Percentiles rank a stretch among this genome's conserved stretches.
Evolutionary conservation across 306 rosid genomes (phyloP).

Genomic region (Myrica gale): DNA sequence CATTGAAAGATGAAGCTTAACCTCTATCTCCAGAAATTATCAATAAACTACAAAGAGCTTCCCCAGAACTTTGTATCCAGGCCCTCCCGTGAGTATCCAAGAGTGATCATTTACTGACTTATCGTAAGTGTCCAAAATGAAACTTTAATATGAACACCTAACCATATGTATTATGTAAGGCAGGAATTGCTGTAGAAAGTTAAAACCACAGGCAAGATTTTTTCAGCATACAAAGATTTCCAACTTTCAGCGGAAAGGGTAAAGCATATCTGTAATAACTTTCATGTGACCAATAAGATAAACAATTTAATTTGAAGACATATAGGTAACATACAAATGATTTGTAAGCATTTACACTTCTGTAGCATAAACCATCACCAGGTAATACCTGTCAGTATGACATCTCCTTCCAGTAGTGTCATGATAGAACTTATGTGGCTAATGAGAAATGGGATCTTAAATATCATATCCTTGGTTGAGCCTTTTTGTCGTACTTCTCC

Average conservation of each 20-base stretch:
- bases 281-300: neutral
- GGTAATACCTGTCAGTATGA: constrained; percentile 73
- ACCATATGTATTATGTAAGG: neutral
- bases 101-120: neutral
- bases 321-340: neutral
- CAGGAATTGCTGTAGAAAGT: neutral
- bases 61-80: neutral
- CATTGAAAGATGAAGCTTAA: neutral
- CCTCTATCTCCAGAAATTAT: neutral
- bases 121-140: neutral
- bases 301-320: neutral
- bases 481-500: constrained; percentile 86
- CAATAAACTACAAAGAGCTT: neutral
- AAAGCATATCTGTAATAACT: neutral
- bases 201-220: neutral
- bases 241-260: neutral
- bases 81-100: neutral
- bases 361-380: constrained; percentile 5
- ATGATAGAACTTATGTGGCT: constrained; percentile 81
- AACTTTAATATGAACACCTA: neutral
- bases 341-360: neutral
- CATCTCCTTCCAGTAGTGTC: constrained; percentile 96
- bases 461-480: constrained; percentile 92
- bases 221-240: neutral
- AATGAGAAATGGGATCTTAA: constrained; percentile 84